Evolutionary conservation across 73 alveolate genomes (phyloP).

Genomic region (Paramecium octaurelia): DNA sequence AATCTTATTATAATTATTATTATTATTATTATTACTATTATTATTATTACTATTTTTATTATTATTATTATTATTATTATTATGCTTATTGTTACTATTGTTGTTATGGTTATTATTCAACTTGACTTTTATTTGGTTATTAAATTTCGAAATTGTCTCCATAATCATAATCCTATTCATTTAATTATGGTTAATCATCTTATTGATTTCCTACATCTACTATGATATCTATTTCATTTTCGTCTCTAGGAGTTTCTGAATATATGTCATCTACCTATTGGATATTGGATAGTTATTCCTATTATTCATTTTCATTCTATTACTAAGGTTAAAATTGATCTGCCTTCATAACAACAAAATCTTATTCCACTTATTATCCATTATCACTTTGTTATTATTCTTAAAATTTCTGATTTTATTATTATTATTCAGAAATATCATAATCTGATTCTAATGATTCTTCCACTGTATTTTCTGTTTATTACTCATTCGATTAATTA

Average conservation of each 20-base stretch:
- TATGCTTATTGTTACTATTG: neutral
- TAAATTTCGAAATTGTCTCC: neutral
- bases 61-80: neutral
- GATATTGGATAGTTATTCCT: neutral
- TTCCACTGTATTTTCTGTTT: neutral
- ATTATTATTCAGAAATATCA: neutral
- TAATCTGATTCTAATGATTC: neutral
- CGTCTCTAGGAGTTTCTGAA: neutral
- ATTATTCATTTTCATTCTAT: neutral
- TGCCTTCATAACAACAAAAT: neutral
- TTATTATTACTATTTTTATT: neutral
- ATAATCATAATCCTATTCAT: neutral
- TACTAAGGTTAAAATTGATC: neutral
- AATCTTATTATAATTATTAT: neutral
- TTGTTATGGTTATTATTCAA: neutral
- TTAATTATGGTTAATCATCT: neutral
- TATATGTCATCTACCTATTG: neutral
- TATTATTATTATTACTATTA: neutral
- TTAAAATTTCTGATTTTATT: neutral
- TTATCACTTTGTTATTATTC: neutral
- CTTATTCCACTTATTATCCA: neutral
- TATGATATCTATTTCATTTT: neutral
- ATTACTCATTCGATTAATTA: neutral
- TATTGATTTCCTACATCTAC: neutral
- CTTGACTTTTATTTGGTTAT: neutral